phyloP scores from a whole-genome alignment of 225 moss, liverwort and hornwort genomes.

The Polytrichum commune region DNA sequence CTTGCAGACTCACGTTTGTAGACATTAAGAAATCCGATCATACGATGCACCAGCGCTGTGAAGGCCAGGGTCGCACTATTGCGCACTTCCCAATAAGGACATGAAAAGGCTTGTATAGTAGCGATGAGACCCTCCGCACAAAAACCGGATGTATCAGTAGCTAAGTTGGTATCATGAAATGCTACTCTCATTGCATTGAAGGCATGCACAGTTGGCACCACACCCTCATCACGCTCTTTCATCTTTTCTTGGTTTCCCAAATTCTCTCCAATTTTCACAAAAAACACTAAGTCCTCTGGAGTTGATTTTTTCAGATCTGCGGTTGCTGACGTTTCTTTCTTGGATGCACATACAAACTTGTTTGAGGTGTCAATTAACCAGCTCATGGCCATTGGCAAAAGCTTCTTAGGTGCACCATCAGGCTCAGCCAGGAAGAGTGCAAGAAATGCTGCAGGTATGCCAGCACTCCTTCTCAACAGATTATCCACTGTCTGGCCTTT shows the following conservation, averaged over 20 bases:
- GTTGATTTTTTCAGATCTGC: conserved; percentile 3
- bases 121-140: conserved; percentile 93
- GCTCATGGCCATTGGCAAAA: conserved; percentile 88
- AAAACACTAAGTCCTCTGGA: conserved; percentile 25
- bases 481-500: conserved; percentile 96
- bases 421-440: conserved; percentile 95
- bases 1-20: conserved; percentile 96
- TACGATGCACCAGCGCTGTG: conserved; percentile 92
- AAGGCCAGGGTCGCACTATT: conserved; percentile 97
- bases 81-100: conserved; percentile 95
- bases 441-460: conserved; percentile 97
- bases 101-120: conserved; percentile 82
- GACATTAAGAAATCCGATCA: conserved; percentile 91
- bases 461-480: conserved; percentile 89
- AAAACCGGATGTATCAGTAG: conserved; percentile 96
- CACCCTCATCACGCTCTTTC: conserved; percentile 91
- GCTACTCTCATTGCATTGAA: conserved; percentile 90
- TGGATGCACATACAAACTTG: conserved; percentile 45
- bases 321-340: conserved; percentile 16
- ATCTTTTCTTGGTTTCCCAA: conserved; percentile 37
- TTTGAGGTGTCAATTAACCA: conserved; percentile 86
- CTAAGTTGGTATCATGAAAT: conserved; percentile 95
- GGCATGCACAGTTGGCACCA: conserved; percentile 91
- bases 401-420: conserved; percentile 95
- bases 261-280: conserved; percentile 32